Conservation (phyloP, 495 filamentous ascomycete species). For the Oleoguttula mirabilis region DNA sequence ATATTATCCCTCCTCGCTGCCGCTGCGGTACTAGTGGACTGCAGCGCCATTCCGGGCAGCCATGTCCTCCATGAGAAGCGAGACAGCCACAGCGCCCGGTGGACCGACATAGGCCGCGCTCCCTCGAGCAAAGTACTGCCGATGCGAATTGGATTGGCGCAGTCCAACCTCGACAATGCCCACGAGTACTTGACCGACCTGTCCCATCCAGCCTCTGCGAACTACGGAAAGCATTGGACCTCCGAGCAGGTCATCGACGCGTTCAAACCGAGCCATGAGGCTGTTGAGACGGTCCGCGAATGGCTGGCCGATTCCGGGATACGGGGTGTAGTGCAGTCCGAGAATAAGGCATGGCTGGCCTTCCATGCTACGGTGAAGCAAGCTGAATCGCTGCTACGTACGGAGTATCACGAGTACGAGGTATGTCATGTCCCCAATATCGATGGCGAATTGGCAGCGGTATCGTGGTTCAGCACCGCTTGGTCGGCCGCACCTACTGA, state of each 20-base stretch:
- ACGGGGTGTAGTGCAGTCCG: conserved; percentile 2
- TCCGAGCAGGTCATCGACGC: conserved; percentile 7
- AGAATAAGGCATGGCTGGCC: conserved; percentile 16
- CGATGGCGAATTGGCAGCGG: no score
- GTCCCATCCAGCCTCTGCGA: conserved; percentile 14
- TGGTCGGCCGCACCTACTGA: no score
- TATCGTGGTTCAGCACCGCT: no score
- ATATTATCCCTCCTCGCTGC: conserved; percentile 3
- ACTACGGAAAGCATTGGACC: conserved; percentile 16
- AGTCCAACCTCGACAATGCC: conserved; percentile 12
- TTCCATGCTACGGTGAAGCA: conserved; percentile 11
- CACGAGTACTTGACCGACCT: conserved; percentile 13
- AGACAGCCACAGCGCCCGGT: conserved; percentile 4
- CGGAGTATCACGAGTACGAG: conserved; percentile 17
- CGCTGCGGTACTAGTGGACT: not conserved
- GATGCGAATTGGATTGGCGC: conserved; percentile 14
- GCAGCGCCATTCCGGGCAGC: not conserved
- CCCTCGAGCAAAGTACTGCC: conserved; percentile 7
- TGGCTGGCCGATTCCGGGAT: conserved; percentile 11
- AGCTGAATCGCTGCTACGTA: conserved; percentile 12
- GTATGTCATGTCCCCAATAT: no score
- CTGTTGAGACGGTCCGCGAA: conserved; percentile 2
- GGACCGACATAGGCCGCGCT: conserved; percentile 9
- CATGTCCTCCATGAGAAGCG: conserved; percentile 17
- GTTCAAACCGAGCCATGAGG: conserved; percentile 1